phyloP scores from a whole-genome alignment of 257 asterid species.

The Gentiana dahurica region DNA sequence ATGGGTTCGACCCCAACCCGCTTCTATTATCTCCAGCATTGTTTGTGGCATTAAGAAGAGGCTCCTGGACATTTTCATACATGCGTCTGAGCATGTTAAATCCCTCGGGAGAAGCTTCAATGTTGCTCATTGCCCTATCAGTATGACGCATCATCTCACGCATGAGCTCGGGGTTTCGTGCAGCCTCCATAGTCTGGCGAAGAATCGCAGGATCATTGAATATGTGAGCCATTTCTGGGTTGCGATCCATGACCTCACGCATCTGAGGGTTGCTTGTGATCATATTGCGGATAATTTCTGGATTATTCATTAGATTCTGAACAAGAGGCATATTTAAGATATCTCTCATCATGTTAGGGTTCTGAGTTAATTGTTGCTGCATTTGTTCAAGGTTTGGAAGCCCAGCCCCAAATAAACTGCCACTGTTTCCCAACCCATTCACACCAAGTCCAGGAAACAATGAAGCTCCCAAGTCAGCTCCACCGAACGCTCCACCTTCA shows the following conservation, averaged over 20 bases:
- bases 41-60: conserved; percentile 48
- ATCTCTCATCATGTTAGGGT: conserved; percentile 56
- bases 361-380: conserved; percentile 43
- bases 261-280: conserved; percentile 64
- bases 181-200: conserved; percentile 52
- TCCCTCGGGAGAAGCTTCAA: conserved; percentile 67
- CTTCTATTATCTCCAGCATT: conserved; percentile 27
- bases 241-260: conserved; percentile 57
- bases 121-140: conserved; percentile 17
- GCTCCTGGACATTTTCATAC: conserved; percentile 70
- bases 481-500: conserved; percentile 20
- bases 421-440: conserved; percentile 28
- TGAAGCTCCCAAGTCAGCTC: conserved; percentile 32
- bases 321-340: conserved; percentile 44
- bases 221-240: conserved; percentile 58
- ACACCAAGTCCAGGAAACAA: conserved; percentile 32
- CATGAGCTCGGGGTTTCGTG: conserved; percentile 51
- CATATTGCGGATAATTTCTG: conserved; percentile 47
- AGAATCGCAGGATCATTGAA: conserved; percentile 56
- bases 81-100: conserved; percentile 67
- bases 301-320: conserved; percentile 46
- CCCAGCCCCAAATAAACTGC: conserved; percentile 42
- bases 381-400: conserved; percentile 46
- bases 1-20: conserved; percentile 41
- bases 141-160: conserved; percentile 8